Base-by-base conservation (phyloP, 2,329 filamentous ascomycete species). In the Sporothrix dimorphospora region DNA sequence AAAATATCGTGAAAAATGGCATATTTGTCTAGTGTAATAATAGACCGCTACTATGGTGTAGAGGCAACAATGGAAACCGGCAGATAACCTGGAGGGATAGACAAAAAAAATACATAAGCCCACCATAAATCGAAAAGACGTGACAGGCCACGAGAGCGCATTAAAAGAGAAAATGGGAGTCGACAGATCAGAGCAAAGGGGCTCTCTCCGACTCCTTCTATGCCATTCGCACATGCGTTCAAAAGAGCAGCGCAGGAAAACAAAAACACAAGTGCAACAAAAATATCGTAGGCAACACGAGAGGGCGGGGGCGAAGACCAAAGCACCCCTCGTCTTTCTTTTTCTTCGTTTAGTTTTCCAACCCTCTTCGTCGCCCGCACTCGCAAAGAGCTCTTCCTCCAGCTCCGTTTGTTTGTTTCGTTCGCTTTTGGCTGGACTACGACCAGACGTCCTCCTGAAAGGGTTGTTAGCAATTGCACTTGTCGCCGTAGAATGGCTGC, bases 381-480 rank as follows among this genome's bases (percentile, higher is more conserved):
- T 61, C 59, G 34, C 11, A 45, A 27, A 34, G n/a, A 34, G 7
- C 27, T 49, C 14, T 9, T 63, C 38, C n/a, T n/a, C 34, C 34
- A 24, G 21, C n/a, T 51, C 11, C 4, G 42, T 47, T 67, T 63
- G 55, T 76, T 72, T 12, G 49, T 42, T 16, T 59, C 61, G 11
- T 34, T 69, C 30, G 63, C n/a, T 19, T 67, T 53, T 12, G 6
- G 21, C 21, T 49, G 12, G 69, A 40, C 83, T 82, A 91, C 80
- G 89, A 92, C 90, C 90, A 92, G 69, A 92, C 90, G 78, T 92
- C 90, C 86, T 92, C 90, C 90, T 91, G 74, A 77, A 76, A 47
- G 71, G 45, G n/a, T 24, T n/a, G 66, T 75, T 73, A 73, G 71
- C 27, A 24, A n/a, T 1, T 5, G 42, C 12, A 19, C 8, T 30